Evolutionary conservation across 345 rosid genomes (phyloP), one percentile per base, ranked within the genome.

Genomic region (Clarkia xantiana): DNA sequence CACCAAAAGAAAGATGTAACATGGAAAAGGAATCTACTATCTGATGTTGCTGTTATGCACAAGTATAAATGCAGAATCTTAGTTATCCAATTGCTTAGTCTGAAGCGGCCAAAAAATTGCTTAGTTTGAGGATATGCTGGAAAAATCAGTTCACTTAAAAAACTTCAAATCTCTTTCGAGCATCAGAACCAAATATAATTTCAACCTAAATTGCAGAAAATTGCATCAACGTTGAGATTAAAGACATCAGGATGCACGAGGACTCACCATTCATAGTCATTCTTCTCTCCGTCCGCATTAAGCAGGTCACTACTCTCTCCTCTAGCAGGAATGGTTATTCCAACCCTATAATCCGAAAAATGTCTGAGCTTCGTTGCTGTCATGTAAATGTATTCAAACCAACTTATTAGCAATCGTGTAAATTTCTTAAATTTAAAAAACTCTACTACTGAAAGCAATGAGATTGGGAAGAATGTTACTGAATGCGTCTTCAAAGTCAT

Each of bases 221-320:
- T 29, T 29, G 36, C 8, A 29, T 29, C 36, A 29, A 29, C 9
- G 36, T 29, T 29, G 6, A 29, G 36, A 29, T 7, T 29, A 29
- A 1, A 7, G 36, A 29, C 36, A 29, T 29, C 36, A 29, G 36
- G 36, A 29, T 5, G 36, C 36, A 29, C 8, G 3, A 29, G 17
- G 39, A 59, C 82, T 56, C 56, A 91, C 98, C 98, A 91, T 44
- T 91, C 98, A 69, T 91, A 91, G 68, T 91, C 98, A 63, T 86
- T 86, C 68, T 91, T 91, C 55, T 84, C 96, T 60, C 76, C 94
- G 12, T 86, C 98, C 34, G 67, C 86, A 70, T 66, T 78, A 57
- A 86, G 86, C 60, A 86, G 70, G 57, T 76, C 94, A 43, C 96
- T 91, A 51, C 79, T 75, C 79, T 86, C 85, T 61, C 96, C 98